Base-by-base conservation (phyloP, 352 stramenopile genomes). In the Pythium volutum region DNA sequence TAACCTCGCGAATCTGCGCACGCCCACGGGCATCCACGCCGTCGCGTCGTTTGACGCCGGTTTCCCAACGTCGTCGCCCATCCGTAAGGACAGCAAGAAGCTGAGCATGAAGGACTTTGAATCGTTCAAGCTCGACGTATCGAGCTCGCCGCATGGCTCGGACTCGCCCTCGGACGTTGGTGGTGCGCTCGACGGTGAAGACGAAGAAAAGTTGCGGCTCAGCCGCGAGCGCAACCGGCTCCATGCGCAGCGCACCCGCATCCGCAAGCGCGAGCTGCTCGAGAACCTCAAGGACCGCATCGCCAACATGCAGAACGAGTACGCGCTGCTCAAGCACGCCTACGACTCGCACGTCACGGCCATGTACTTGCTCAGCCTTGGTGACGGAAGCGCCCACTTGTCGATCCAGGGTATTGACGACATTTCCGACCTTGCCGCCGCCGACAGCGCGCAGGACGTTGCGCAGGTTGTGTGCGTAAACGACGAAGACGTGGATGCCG, bases 231-330 rank as follows among this genome's bases (percentile, higher is more conserved):
- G 82, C 31, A 91, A 91, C 62, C 82, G 82, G 0, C 70, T 91
- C 16, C 82, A 91, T 49, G 79, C 82, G 4, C 82, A 91, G 63
- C 82, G 79, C 48, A 91, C 79, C 55, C 70, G 82, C 6, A 88
- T 87, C 57, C 82, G 82, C 42, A 91, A 91, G 62, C 77, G 82
- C 38, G 79, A 91, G 73, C 55, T 89, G 54, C 68, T 91, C 3
- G 79, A 89, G 70, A 86, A 74, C 48, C 70, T 91, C 18, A 91
- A 88, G 52, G 80, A 88, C 54, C 79, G 78, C 42, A 89, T 91
- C 34, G 62, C 76, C 27, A 69, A 70, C 42, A 64, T 91, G 25
- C 70, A 89, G 59, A 69, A 72, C 33, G 82, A 91, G 62, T 76
- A 82, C 57, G 70, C 69, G 49, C 68, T 87, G 39, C 59, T 91